These are phyloP conservation scores for Stephania japonica DNA, from an alignment of 164 flowering plant genomes.

Conservation along the genomic window DNA sequence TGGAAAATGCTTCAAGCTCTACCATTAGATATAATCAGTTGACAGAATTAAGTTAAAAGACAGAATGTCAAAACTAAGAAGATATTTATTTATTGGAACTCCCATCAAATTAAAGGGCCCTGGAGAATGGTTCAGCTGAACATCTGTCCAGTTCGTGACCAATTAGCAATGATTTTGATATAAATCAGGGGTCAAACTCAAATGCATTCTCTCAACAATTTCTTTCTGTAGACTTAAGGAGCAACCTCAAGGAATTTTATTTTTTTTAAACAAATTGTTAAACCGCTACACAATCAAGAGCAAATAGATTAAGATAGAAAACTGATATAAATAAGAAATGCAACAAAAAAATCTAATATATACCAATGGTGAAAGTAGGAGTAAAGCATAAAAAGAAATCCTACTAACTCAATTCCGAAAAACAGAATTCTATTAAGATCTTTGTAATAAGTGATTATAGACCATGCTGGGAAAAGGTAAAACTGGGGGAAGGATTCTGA, in stretches of 20 bases:
- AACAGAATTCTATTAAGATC: no score
- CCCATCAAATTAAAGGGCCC: not conserved
- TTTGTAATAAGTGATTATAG: no score
- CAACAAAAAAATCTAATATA: no score
- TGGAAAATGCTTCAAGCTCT: not conserved
- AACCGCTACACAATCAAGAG: no score
- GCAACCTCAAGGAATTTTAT: not conserved
- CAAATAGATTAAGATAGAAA: no score
- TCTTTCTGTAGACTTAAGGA: not conserved
- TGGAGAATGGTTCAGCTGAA: not conserved
- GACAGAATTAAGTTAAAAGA: not conserved
- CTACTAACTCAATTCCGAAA: no score
- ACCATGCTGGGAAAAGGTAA: no score
- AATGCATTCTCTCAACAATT: not conserved
- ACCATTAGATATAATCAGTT: not conserved
- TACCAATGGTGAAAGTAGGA: no score
- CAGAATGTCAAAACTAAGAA: not conserved
- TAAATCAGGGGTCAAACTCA: not conserved
- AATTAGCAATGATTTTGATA: not conserved
- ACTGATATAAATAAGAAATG: no score
- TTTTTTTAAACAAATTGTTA: no score
- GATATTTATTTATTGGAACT: not conserved
- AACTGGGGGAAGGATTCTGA: no score
- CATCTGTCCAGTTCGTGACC: not conserved
- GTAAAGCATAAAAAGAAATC: no score